These are phyloP conservation scores for Tylopilus intermedius DNA, from an alignment of 768 basidiomycete species.

Conservation along the genomic window DNA sequence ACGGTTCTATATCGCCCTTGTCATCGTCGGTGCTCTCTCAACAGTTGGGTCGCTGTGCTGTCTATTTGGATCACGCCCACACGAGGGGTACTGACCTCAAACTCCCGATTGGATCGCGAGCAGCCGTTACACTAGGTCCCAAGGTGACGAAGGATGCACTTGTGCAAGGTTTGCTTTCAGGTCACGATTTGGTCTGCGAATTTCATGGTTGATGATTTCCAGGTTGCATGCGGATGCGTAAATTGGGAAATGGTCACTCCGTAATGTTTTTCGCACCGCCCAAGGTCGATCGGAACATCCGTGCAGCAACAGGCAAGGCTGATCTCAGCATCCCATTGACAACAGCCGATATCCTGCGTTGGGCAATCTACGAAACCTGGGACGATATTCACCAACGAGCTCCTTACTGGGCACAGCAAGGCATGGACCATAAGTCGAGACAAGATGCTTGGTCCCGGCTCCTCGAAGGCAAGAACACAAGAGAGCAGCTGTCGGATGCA, in stretches of 20 bases:
- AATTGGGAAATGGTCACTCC: conserved; percentile 41
- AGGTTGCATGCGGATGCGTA: conserved; percentile 48
- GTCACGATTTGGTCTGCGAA: not conserved
- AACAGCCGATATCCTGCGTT: not conserved
- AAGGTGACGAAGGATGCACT: conserved; percentile 33
- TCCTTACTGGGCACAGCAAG: too few relatives aligned
- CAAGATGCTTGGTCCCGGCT: too few relatives aligned
- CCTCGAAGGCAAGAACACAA: too few relatives aligned
- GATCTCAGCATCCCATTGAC: not conserved
- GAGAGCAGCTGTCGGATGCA: too few relatives aligned
- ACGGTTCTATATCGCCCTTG: conserved; percentile 18
- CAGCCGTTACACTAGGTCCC: conserved; percentile 34
- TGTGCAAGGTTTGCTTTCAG: conserved; percentile 24
- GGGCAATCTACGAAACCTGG: not conserved
- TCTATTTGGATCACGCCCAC: conserved; percentile 36
- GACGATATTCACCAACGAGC: not conserved
- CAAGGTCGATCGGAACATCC: conserved; percentile 17
- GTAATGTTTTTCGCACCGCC: conserved; percentile 41
- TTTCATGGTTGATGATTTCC: not conserved
- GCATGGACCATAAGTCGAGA: too few relatives aligned
- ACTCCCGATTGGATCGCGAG: conserved; percentile 27
- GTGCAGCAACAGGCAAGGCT: not conserved
- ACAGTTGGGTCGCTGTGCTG: conserved; percentile 27
- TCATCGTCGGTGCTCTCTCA: conserved; percentile 25
- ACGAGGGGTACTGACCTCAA: conserved; percentile 37